Conservation (phyloP, 257 asterid genomes). For the Craterostigma plantagineum region DNA sequence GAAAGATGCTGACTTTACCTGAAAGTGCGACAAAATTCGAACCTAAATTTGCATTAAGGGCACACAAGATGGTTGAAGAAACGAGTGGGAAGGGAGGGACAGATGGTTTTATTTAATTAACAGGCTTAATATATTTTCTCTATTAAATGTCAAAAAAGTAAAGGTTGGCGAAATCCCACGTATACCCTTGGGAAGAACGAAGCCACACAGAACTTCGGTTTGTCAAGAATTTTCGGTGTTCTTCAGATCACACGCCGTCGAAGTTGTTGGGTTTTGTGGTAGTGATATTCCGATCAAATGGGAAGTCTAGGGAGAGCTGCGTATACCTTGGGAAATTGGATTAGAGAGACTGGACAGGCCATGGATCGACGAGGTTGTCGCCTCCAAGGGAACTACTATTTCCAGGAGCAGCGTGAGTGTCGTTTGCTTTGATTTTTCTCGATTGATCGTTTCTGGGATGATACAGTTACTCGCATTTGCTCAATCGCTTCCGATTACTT, state of each 20-base stretch:
- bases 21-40: slow-evolving; percentile 3
- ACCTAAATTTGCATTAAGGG: slow-evolving; percentile 1
- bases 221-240: background rate
- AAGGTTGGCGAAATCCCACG: no score
- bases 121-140: no score
- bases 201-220: background rate
- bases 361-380: slow-evolving; percentile 63
- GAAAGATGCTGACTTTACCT: no score
- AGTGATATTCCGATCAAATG: slow-evolving; percentile 13
- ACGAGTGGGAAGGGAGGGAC: no score
- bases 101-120: no score
- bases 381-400: slow-evolving; percentile 43
- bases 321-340: slow-evolving; percentile 47
- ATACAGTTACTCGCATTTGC: background rate
- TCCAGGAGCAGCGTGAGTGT: slow-evolving; percentile 41
- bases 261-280: background rate
- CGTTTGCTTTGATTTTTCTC: background rate
- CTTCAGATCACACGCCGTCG: background rate
- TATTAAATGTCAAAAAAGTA: no score
- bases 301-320: slow-evolving; percentile 61
- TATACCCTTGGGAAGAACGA: no score
- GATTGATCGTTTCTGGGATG: background rate
- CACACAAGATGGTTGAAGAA: background rate
- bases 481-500: background rate
- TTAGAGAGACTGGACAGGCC: slow-evolving; percentile 66